Conservation (phyloP, 2,329 filamentous ascomycete genomes). For the Biscogniauxia mediterranea region DNA sequence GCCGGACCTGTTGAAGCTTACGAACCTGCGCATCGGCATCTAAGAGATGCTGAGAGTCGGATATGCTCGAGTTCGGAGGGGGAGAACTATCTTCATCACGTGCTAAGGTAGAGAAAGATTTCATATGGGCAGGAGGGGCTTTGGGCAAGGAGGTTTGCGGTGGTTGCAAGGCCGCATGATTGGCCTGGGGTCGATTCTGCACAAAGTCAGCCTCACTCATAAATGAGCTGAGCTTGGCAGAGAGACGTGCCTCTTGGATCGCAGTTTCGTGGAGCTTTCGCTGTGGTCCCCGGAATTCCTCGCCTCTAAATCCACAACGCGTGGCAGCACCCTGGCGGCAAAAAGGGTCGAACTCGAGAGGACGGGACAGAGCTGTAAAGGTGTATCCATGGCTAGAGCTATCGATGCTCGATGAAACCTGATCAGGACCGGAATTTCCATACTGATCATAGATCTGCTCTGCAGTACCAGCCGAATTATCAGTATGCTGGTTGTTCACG, state of each 20-base stretch:
- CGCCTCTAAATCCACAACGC: conserved; percentile 10
- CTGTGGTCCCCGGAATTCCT: conserved; percentile 4
- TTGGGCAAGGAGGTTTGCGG: conserved; percentile 3
- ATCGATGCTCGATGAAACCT: conserved; percentile 6
- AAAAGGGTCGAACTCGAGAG: conserved; percentile 1
- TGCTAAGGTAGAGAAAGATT: neutral
- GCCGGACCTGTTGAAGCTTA: conserved; percentile 12
- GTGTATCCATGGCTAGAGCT: conserved; percentile 6
- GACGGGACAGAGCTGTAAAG: neutral
- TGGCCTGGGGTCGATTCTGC: conserved; percentile 1
- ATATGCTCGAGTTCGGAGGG: conserved; percentile 16
- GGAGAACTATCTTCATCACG: conserved; percentile 8
- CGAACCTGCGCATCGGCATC: conserved; percentile 21
- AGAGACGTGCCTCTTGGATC: neutral
- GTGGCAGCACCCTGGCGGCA: conserved; percentile 8
- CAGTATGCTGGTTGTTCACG: conserved; percentile 10
- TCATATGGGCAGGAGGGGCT: conserved; percentile 1
- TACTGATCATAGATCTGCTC: conserved; percentile 35
- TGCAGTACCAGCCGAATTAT: conserved; percentile 31
- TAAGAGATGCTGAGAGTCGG: conserved; percentile 25
- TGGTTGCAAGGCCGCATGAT: conserved; percentile 1
- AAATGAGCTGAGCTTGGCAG: neutral
- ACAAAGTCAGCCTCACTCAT: neutral
- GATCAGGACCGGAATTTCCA: conserved; percentile 7
- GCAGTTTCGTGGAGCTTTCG: neutral